A percentile compares a stretch with the other conserved stretches of the same genome.
phyloP scores from a whole-genome alignment of 495 filamentous ascomycete species.

The Rhizodiscina lignyota region DNA sequence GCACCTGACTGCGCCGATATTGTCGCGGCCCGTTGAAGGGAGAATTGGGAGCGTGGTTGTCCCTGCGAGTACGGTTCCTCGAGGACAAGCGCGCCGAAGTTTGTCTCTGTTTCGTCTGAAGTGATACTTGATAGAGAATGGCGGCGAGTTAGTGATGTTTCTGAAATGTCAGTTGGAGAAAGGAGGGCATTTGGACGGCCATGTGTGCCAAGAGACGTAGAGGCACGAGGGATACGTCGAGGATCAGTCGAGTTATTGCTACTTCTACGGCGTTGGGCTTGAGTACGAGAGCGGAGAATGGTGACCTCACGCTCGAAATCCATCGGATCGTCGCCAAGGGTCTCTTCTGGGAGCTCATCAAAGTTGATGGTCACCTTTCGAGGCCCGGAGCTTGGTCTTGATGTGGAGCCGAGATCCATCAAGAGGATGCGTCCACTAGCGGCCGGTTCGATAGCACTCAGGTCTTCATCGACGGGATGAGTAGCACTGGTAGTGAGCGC shows the following conservation, averaged over 20 bases:
- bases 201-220: not conserved
- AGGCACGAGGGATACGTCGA: not conserved
- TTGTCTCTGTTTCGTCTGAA: not conserved
- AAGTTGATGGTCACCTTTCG: not conserved
- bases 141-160: not conserved
- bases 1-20: conserved; percentile 14
- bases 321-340: not conserved
- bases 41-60: conserved; percentile 13
- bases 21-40: conserved; percentile 13
- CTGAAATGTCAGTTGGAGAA: not conserved
- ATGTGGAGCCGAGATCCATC: not conserved
- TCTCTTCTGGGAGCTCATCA: not conserved
- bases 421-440: not conserved
- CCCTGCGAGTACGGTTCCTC: conserved; percentile 14
- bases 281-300: not conserved
- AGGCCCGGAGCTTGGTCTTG: not conserved
- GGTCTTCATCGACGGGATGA: not conserved
- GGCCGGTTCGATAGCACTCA: not conserved
- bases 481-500: not conserved
- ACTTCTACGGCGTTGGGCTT: not conserved
- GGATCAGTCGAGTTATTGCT: not conserved
- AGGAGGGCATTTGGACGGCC: not conserved
- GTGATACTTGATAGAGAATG: not conserved
- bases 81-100: conserved; percentile 2
- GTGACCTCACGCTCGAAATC: not conserved